Conservation (phyloP, 805 yeast genomes). For the Hanseniaspora thailandica region DNA sequence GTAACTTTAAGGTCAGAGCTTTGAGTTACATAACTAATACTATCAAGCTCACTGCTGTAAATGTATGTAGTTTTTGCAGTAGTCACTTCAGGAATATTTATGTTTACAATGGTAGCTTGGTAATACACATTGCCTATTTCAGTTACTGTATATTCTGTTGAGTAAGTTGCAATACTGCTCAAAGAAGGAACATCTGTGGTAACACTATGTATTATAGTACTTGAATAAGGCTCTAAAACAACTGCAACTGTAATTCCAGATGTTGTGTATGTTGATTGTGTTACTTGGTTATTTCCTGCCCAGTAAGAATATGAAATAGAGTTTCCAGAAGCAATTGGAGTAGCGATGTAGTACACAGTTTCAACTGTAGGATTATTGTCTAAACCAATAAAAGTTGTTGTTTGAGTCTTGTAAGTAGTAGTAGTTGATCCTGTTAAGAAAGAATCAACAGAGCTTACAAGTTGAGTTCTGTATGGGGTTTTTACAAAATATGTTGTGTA, state of each 20-base stretch:
- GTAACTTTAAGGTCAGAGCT: background rate
- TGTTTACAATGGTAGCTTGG: background rate
- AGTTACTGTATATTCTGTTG: background rate
- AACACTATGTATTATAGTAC: background rate
- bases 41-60: background rate
- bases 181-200: background rate
- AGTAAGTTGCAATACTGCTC: background rate
- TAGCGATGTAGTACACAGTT: constrained; percentile 7
- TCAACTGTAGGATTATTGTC: constrained; percentile 14
- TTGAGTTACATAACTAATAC: background rate
- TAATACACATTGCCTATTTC: background rate
- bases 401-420: constrained; percentile 13
- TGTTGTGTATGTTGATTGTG: constrained; percentile 2
- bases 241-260: constrained; percentile 7
- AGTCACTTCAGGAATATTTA: background rate
- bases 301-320: background rate
- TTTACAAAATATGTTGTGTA: background rate
- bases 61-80: background rate
- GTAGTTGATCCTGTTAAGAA: constrained; percentile 14
- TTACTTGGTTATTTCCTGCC: background rate
- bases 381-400: constrained; percentile 13
- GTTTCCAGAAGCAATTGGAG: background rate
- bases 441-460: background rate
- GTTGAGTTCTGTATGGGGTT: constrained; percentile 2
- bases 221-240: constrained; percentile 20